Evolutionary conservation across 345 rosid genomes (phyloP).

Genomic region (Melaleuca quinquenervia): DNA sequence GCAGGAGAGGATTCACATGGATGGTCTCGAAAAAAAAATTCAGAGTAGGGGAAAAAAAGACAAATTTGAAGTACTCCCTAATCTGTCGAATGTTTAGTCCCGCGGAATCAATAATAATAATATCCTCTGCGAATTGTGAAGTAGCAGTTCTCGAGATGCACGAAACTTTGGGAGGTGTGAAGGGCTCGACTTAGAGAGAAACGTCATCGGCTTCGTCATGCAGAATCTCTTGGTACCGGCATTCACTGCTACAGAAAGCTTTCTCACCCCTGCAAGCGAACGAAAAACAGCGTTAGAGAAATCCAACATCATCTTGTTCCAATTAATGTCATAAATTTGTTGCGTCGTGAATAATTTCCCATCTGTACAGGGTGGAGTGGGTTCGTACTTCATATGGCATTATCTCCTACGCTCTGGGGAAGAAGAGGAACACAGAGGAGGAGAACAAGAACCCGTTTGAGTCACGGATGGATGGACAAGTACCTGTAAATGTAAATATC

Average conservation of each 20-base stretch:
- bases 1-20: neutral
- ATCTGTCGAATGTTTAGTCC: neutral
- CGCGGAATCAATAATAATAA: neutral
- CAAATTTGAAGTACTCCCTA: neutral
- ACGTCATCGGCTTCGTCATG: conserved; percentile 20
- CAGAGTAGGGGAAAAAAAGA: neutral
- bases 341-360: neutral
- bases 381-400: neutral
- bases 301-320: neutral
- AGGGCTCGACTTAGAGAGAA: neutral
- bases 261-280: conserved; percentile 61
- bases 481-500: conserved; percentile 83
- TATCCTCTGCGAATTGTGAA: neutral
- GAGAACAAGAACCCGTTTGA: neutral
- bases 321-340: neutral
- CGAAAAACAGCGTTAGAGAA: neutral
- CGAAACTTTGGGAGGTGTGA: neutral
- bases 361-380: neutral
- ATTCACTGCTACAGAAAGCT: conserved; percentile 74
- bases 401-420: neutral
- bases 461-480: neutral
- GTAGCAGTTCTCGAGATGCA: neutral
- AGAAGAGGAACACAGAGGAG: neutral
- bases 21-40: neutral
- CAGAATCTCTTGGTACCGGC: conserved; percentile 68